Evolutionary conservation across 192 early-diverging fungal species (phyloP), one percentile per base, ranked within the genome.

Genomic region (Coemansia sp.): DNA sequence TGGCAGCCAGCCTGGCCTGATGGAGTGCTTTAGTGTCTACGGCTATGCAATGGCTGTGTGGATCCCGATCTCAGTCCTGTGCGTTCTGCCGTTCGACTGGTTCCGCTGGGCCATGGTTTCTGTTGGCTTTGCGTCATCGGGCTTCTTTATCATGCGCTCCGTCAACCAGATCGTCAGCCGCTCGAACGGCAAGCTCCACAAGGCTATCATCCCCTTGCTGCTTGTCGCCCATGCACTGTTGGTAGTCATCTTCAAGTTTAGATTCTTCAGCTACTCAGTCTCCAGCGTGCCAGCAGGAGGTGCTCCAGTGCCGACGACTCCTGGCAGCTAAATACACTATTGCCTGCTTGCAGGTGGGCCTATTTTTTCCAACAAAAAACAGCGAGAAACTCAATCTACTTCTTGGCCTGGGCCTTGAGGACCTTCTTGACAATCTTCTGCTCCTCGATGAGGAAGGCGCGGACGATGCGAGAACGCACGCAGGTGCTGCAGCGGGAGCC

Each of bases 351-450:
- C n/a, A n/a, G n/a, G n/a, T n/a, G n/a, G n/a, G n/a, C n/a, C n/a
- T n/a, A n/a, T n/a, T n/a, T n/a, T n/a, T n/a, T n/a, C n/a, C n/a
- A n/a, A n/a, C 11, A 27, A 2, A 52, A 64, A 64, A 34, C 56
- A 42, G 53, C 41, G 17, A 43, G 24, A 29, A 56, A 32, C 19
- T 19, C 42, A 19, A 21, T 55, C 64, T 80, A 80, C 79, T 81
- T 76, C 79, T 81, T 81, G 68, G 65, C 73, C 73, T 81, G 79
- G 22, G 68, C 74, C 91, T 97, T 98, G 81, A 97, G 87, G 63
- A 98, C 93, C 84, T 91, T 93, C 93, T 98, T 98, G 83, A 98
- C 95, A 70, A 98, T 97, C 93, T 98, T 98, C 88, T 98, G 96
- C 87, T 98, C 96, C 86, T 98, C 96, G 68, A 98, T 93, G 77